These are phyloP conservation scores for Cucumis variabilis DNA, from an alignment of 331 rosid genomes.

Conservation along the genomic window DNA sequence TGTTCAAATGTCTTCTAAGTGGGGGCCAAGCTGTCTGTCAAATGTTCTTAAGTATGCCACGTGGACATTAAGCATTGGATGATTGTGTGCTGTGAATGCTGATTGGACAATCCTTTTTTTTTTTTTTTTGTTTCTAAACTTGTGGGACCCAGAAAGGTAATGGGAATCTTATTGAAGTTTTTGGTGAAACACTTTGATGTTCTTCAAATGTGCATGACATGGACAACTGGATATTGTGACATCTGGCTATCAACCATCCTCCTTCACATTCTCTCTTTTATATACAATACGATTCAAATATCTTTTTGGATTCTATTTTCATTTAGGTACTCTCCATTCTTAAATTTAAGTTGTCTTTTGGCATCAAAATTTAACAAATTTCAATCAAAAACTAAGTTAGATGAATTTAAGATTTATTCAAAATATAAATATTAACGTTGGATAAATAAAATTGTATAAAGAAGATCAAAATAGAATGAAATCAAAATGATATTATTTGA, in stretches of 20 bases:
- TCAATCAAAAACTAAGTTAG: too few species aligned
- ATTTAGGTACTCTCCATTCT: too few species aligned
- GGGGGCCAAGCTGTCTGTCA: constrained; percentile 19
- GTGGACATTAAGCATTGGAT: neutral
- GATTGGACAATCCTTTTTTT: constrained; percentile 13
- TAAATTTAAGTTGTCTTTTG: too few species aligned
- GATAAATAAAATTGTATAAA: too few species aligned
- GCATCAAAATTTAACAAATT: too few species aligned
- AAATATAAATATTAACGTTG: too few species aligned
- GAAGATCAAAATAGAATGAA: too few species aligned
- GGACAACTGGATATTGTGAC: neutral
- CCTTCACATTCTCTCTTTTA: neutral
- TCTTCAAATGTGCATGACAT: neutral
- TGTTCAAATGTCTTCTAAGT: constrained; percentile 20
- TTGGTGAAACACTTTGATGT: neutral
- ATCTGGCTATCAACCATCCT: constrained; percentile 4
- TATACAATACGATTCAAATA: too few species aligned
- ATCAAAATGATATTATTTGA: too few species aligned
- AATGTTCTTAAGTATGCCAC: neutral
- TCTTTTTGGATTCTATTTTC: too few species aligned
- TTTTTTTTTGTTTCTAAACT: neutral
- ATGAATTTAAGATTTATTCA: too few species aligned
- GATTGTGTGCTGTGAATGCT: neutral
- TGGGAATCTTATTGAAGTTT: constrained; percentile 14
- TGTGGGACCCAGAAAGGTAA: constrained; percentile 16